Percentiles rank a stretch among this genome's conserved stretches.
Conservation (phyloP, 306 rosid genomes). For the Fagus sylvatica region DNA sequence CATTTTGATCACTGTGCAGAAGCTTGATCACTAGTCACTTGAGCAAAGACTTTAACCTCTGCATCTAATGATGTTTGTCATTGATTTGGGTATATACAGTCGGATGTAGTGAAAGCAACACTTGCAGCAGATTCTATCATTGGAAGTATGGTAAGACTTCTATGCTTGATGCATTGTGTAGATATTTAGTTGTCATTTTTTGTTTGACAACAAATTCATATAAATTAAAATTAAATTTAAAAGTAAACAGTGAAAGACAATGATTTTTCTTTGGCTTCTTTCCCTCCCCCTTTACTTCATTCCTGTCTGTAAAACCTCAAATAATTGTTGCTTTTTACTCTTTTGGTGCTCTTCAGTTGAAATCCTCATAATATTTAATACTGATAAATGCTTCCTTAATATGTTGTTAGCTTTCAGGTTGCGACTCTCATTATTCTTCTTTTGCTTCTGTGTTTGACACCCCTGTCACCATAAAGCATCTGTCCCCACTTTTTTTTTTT, state of each 20-base stretch:
- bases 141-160: constrained; percentile 67
- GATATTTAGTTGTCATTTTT: not conserved
- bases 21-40: not conserved
- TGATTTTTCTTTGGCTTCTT: not conserved
- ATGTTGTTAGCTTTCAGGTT: no score
- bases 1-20: not conserved
- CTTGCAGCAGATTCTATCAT: constrained; percentile 92
- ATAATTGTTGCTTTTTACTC: not conserved
- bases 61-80: constrained; percentile 7
- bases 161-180: not conserved
- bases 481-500: no score
- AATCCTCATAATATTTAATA: no score
- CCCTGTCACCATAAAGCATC: no score
- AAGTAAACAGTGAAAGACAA: not conserved
- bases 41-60: not conserved
- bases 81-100: constrained; percentile 47
- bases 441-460: no score
- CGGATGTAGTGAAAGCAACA: constrained; percentile 87
- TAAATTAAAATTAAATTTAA: not conserved
- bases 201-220: not conserved
- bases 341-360: not conserved
- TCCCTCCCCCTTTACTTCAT: not conserved
- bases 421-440: no score
- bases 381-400: no score
- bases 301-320: not conserved